These are phyloP conservation scores for Phyllosticta citrichinensis DNA, from an alignment of 2,329 filamentous ascomycete species.

Conservation along the genomic window DNA sequence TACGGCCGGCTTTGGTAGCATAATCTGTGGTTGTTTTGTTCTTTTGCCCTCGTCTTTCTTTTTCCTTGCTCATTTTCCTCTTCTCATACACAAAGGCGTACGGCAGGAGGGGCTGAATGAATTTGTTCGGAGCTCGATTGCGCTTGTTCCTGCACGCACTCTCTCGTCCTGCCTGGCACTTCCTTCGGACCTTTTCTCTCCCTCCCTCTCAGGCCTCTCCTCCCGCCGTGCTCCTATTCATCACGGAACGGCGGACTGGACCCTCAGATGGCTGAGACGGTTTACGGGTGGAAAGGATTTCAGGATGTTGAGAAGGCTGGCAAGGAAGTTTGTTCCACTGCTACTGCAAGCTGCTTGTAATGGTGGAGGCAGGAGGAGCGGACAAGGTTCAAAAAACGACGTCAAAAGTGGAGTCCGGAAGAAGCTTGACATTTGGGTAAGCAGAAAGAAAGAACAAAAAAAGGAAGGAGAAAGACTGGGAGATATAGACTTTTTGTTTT, in stretches of 20 bases:
- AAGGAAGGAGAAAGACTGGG: neutral
- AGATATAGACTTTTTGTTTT: neutral
- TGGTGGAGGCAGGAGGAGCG: too few species aligned
- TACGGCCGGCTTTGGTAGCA: constrained; percentile 10
- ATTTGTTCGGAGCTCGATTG: neutral
- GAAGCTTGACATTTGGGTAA: neutral
- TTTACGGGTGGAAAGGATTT: neutral
- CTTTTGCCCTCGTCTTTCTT: neutral
- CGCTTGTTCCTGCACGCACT: neutral
- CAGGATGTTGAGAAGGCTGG: neutral
- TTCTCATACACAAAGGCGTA: neutral
- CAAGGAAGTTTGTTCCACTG: neutral
- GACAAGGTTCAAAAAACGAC: neutral
- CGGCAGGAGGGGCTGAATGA: neutral
- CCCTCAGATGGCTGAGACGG: neutral
- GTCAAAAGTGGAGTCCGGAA: neutral
- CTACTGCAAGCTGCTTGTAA: too few species aligned
- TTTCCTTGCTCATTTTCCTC: neutral
- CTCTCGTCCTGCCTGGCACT: neutral
- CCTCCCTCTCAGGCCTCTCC: neutral
- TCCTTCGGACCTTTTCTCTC: neutral
- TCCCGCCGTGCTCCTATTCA: neutral
- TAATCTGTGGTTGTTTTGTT: constrained; percentile 8
- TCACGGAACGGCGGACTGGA: neutral
- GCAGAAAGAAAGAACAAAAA: neutral